Evolutionary conservation across 1,139 yeast genomes (phyloP), one percentile per base, ranked within the genome.

Genomic region (Blastobotrys persicus): DNA sequence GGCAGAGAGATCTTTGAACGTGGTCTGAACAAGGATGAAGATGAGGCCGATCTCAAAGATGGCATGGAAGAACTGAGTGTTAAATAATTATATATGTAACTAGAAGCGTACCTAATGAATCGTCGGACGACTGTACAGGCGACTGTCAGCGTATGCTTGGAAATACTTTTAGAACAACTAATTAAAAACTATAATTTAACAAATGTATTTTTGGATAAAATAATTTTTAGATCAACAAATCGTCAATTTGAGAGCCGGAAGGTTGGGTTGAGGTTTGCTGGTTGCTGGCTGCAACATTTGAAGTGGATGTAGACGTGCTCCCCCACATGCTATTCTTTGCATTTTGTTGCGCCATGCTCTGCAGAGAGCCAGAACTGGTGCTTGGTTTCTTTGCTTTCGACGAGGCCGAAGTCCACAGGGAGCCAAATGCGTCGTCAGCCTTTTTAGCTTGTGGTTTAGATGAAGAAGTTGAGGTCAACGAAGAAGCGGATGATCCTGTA

Each of bases 1-100:
- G 98, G 98, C 16, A 77, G 80, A 59, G 92, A 89, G 67, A 85
- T 92, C 53, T 92, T 91, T 64, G 98, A 89, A 63, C 78, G 78
- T 63, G 98, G 98, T 45, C 77, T 89, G 61, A 94, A 86, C 40
- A 82, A 81, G 52, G 81, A 77, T 28, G 81, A 71, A 6, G 87
- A 80, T 43, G 78, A 69, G 41, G 72, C 65, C 16, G 79, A 67
- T 12, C 74, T 67, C 14, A 68, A 47, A 31, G 46, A 45, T 7
- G 48, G 38, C 3, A 51, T 42, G 6, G 52, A 41, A 12, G 56
- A 49, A 28, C 20, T 54, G 41, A 39, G 42, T 13, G 56, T 51
- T 20, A 35, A 41, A 41, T 31, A 44, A 28, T 19, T 18, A 14
- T n/a, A n/a, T n/a, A n/a, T n/a, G n/a, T n/a, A n/a, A n/a, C n/a